Evolutionary conservation across 2,329 filamentous ascomycete species (phyloP).

Genomic region (Verticillium longisporum): DNA sequence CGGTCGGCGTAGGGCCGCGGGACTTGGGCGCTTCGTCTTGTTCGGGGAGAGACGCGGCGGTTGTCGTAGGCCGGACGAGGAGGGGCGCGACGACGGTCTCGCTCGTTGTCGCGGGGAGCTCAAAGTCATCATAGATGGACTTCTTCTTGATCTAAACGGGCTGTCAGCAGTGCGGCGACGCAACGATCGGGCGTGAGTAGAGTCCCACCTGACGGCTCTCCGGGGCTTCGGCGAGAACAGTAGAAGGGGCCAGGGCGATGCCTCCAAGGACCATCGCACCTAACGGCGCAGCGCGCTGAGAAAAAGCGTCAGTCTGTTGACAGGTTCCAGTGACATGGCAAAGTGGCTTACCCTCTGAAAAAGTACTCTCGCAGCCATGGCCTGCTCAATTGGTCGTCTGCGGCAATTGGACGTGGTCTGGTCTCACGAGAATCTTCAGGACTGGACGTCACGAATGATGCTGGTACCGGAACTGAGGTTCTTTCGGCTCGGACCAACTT

Average conservation of each 20-base stretch:
- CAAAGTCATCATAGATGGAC: slow-evolving; percentile 75
- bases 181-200: not conserved
- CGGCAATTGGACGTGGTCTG: slow-evolving; percentile 13
- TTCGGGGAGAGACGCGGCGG: slow-evolving; percentile 12
- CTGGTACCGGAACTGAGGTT: not conserved
- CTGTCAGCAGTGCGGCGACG: slow-evolving; percentile 5
- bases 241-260: slow-evolving; percentile 39
- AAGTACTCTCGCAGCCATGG: slow-evolving; percentile 55
- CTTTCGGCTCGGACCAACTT: not conserved
- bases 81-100: slow-evolving; percentile 20
- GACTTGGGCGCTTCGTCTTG: slow-evolving; percentile 20
- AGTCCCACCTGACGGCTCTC: slow-evolving; percentile 9
- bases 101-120: slow-evolving; percentile 32
- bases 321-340: not conserved
- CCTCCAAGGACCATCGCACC: slow-evolving; percentile 43
- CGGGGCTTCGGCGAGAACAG: slow-evolving; percentile 45
- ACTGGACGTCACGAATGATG: slow-evolving; percentile 14
- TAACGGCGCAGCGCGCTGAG: slow-evolving; percentile 46
- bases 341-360: slow-evolving; percentile 42
- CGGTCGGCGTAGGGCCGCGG: slow-evolving; percentile 70
- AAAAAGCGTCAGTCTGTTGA: slow-evolving; percentile 19
- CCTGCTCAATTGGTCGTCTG: slow-evolving; percentile 38
- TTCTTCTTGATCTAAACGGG: slow-evolving; percentile 49
- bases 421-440: slow-evolving; percentile 11
- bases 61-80: slow-evolving; percentile 21